Evolutionary conservation across 2,329 filamentous ascomycete species (phyloP).

Genomic region (Cercospora zeae-maydis): DNA sequence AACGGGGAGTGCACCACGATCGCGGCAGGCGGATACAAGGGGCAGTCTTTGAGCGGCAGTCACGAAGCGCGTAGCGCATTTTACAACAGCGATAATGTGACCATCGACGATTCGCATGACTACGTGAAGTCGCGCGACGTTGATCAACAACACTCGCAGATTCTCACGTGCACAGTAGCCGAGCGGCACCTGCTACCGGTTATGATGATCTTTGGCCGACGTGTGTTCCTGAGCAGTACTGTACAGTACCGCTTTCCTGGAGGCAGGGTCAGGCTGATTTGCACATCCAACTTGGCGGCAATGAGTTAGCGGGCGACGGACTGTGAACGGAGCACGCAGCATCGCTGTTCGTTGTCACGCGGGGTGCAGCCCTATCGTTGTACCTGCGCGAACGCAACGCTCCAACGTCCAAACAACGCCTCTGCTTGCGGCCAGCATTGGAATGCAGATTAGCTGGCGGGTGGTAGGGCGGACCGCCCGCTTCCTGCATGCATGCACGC

Average conservation of each 20-base stretch:
- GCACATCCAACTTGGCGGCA: not conserved
- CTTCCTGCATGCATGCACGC: not conserved
- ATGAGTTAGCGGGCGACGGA: not conserved
- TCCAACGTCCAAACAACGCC: constrained; percentile 9
- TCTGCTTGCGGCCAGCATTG: not conserved
- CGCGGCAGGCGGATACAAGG: constrained; percentile 4
- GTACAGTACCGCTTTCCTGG: constrained; percentile 1
- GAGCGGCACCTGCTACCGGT: not conserved
- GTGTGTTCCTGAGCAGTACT: constrained; percentile 2
- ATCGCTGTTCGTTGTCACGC: constrained; percentile 10
- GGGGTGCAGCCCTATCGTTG: constrained; percentile 13
- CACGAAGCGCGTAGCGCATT: constrained; percentile 6
- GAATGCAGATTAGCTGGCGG: not conserved
- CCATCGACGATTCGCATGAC: not conserved
- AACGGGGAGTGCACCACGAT: constrained; percentile 8
- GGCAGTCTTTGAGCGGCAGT: constrained; percentile 6
- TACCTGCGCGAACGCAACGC: constrained; percentile 16
- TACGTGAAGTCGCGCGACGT: constrained; percentile 2
- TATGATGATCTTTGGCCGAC: not conserved
- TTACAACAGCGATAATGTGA: not conserved
- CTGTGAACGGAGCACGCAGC: constrained; percentile 9
- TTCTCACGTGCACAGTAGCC: not conserved
- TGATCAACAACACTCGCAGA: not conserved
- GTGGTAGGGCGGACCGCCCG: constrained; percentile 3
- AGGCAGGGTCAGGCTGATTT: not conserved